Percentiles rank a stretch among this genome's conserved stretches.
Evolutionary conservation across 257 asterid genomes (phyloP).

Genomic region (Cordia subcordata): DNA sequence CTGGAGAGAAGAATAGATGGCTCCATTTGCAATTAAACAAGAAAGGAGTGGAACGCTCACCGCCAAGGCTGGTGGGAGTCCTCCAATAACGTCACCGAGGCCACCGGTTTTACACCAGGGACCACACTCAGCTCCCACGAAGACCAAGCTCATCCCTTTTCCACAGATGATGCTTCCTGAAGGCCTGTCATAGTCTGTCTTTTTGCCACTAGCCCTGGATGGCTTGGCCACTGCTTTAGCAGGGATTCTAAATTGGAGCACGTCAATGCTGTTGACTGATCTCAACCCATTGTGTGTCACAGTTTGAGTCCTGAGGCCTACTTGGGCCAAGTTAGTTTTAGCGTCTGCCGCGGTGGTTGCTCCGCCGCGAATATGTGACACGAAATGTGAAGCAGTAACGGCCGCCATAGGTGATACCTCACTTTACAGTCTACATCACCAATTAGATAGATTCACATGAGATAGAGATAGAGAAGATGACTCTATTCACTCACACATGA

Average conservation of each 20-base stretch:
- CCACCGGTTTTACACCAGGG: slow-evolving; percentile 99
- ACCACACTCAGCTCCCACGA: slow-evolving; percentile 69
- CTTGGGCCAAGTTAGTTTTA: slow-evolving; percentile 33
- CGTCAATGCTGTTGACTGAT: slow-evolving; percentile 33
- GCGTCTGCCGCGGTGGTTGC: slow-evolving; percentile 27
- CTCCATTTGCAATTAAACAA: no score
- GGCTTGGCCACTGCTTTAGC: slow-evolving; percentile 22
- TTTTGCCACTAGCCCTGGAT: slow-evolving; percentile 14
- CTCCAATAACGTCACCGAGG: slow-evolving; percentile 96
- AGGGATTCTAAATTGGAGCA: slow-evolving; percentile 31
- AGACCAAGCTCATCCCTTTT: slow-evolving; percentile 55
- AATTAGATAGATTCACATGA: no score
- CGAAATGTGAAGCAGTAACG: slow-evolving; percentile 61
- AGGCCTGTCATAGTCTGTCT: slow-evolving; percentile 11
- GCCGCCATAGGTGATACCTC: slow-evolving; percentile 43
- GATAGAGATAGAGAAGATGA: no score
- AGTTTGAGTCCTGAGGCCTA: slow-evolving; percentile 45
- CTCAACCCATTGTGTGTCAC: slow-evolving; percentile 65
- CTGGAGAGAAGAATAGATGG: no score
- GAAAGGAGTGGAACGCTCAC: slow-evolving; percentile 27
- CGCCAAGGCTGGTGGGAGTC: slow-evolving; percentile 96
- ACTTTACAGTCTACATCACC: slow-evolving; percentile 28
- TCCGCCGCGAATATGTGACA: slow-evolving; percentile 37
- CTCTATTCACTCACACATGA: no score
- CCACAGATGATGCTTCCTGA: slow-evolving; percentile 47